Evolutionary conservation across 2,329 filamentous ascomycete species (phyloP).

Genomic region (Emergomyces pasteurianus): DNA sequence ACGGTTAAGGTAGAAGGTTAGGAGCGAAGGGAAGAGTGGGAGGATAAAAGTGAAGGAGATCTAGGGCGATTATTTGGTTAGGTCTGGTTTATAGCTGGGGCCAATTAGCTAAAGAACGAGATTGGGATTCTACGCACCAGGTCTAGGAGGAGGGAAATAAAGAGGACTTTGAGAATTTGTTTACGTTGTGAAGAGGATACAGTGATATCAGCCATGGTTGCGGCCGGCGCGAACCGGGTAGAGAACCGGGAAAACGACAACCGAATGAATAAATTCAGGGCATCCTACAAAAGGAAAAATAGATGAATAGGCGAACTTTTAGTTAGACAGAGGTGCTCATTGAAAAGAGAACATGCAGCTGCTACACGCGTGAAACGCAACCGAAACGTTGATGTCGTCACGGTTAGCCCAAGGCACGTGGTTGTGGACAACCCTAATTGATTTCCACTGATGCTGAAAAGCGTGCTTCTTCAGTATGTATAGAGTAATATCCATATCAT

Average conservation of each 20-base stretch:
- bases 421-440: background rate
- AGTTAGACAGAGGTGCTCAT: background rate
- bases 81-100: background rate
- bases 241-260: background rate
- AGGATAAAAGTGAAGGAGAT: constrained; percentile 98
- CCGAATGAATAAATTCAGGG: background rate
- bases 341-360: no score
- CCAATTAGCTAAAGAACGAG: background rate
- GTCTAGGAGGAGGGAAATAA: constrained; percentile 79
- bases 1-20: constrained; percentile 88
- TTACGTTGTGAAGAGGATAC: constrained; percentile 48
- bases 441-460: background rate
- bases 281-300: background rate
- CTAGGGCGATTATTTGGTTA: constrained; percentile 34
- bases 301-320: background rate
- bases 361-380: background rate
- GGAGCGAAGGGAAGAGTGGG: constrained; percentile 84
- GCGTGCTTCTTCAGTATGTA: no score
- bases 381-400: background rate
- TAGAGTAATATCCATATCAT: no score
- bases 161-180: constrained; percentile 74
- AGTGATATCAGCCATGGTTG: constrained; percentile 25
- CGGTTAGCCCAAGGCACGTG: background rate
- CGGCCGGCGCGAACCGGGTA: no score
- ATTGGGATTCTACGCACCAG: constrained; percentile 50